These are phyloP conservation scores for Backusella sp. DNA, from an alignment of 192 early-diverging fungal genomes.

Conservation along the genomic window DNA sequence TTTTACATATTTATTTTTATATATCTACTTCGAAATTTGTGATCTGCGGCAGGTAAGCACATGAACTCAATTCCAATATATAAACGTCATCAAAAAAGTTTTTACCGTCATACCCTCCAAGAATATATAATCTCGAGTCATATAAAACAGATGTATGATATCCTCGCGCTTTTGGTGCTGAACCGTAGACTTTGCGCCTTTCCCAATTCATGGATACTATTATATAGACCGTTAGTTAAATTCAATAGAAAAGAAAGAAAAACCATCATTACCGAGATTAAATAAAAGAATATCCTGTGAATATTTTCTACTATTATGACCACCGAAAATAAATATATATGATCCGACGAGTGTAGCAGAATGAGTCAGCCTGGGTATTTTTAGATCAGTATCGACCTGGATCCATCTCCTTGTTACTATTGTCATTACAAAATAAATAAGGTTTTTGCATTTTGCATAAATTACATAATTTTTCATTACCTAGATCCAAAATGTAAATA, in stretches of 20 bases:
- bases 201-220: slow-evolving; percentile 85
- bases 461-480: slow-evolving; percentile 28
- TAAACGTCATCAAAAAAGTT: slow-evolving; percentile 83
- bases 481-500: slow-evolving; percentile 59
- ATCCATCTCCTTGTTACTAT: slow-evolving; percentile 58
- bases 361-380: slow-evolving; percentile 75
- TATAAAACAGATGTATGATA: slow-evolving; percentile 80
- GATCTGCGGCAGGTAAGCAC: slow-evolving; percentile 88
- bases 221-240: neutral
- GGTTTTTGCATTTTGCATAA: neutral
- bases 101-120: slow-evolving; percentile 87
- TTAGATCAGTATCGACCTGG: slow-evolving; percentile 60
- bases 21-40: slow-evolving; percentile 73
- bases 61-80: slow-evolving; percentile 76
- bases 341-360: slow-evolving; percentile 85
- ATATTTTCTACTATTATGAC: slow-evolving; percentile 82
- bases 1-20: neutral
- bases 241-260: neutral
- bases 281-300: slow-evolving; percentile 80
- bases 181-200: slow-evolving; percentile 65
- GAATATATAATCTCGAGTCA: slow-evolving; percentile 79
- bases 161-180: slow-evolving; percentile 67
- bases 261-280: slow-evolving; percentile 58
- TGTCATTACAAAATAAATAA: slow-evolving; percentile 5
- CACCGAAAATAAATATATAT: slow-evolving; percentile 87